Conservation (phyloP, 2,329 filamentous ascomycete genomes). For the Chalaropsis thielavioides region DNA sequence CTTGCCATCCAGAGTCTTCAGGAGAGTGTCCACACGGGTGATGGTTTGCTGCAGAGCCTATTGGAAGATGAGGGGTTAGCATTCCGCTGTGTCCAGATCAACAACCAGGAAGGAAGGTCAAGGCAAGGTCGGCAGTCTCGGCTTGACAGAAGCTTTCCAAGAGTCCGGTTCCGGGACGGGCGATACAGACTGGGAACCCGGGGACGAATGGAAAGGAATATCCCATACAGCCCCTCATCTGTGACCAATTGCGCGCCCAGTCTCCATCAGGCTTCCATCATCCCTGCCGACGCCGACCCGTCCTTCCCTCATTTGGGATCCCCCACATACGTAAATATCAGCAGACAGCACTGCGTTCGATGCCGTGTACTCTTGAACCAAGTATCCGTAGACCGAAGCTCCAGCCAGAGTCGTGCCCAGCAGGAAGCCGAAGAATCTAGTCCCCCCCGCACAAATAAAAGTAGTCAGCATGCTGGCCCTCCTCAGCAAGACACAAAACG, state of each 20-base stretch:
- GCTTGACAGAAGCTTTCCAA: background rate
- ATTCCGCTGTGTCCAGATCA: background rate
- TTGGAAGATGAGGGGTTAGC: constrained; percentile 19
- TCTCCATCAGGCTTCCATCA: background rate
- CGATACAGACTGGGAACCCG: background rate
- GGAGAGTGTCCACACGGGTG: constrained; percentile 62
- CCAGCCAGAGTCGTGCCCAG: constrained; percentile 69
- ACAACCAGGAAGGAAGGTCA: background rate
- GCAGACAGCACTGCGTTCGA: constrained; percentile 67
- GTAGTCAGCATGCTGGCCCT: background rate
- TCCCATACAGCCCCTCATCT: background rate
- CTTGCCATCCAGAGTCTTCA: constrained; percentile 62
- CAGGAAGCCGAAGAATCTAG: constrained; percentile 80
- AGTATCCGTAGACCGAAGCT: constrained; percentile 76
- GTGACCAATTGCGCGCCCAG: background rate
- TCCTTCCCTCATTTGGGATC: background rate
- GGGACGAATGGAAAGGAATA: background rate
- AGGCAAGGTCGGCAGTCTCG: background rate
- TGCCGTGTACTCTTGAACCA: constrained; percentile 83
- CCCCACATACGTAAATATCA: constrained; percentile 12
- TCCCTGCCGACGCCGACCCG: background rate
- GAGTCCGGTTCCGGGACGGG: background rate
- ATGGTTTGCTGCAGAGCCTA: constrained; percentile 70
- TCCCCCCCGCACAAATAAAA: background rate
- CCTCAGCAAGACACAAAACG: background rate